These are phyloP conservation scores for Candida mesenterica DNA, from an alignment of 1,139 yeast genomes.

Conservation along the genomic window DNA sequence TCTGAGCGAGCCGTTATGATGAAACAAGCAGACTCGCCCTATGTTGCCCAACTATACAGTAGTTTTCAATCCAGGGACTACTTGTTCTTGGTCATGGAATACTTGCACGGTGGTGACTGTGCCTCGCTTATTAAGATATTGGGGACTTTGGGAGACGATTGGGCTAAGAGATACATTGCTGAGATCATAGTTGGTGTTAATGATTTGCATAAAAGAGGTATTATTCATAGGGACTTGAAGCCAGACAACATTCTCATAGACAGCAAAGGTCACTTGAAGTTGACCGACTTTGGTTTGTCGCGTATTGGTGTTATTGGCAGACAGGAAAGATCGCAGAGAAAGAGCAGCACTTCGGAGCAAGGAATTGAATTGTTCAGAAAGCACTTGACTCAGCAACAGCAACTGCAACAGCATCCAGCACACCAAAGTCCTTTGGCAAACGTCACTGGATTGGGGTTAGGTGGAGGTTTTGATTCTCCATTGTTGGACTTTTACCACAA, in stretches of 20 bases:
- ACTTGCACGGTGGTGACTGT: slow-evolving; percentile 93
- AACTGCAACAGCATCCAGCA: slow-evolving; percentile 12
- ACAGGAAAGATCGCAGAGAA: slow-evolving; percentile 47
- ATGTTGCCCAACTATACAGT: slow-evolving; percentile 85
- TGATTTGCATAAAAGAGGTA: slow-evolving; percentile 83
- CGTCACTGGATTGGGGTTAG: slow-evolving; percentile 16
- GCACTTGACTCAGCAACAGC: slow-evolving; percentile 22
- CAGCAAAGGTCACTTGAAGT: slow-evolving; percentile 79
- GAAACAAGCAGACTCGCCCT: slow-evolving; percentile 93
- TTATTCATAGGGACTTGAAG: slow-evolving; percentile 91
- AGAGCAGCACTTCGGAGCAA: slow-evolving; percentile 46
- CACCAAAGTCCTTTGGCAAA: slow-evolving; percentile 21
- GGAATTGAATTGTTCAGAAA: slow-evolving; percentile 43
- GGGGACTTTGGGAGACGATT: slow-evolving; percentile 78
- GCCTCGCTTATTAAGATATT: slow-evolving; percentile 80
- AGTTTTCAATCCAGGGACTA: slow-evolving; percentile 89
- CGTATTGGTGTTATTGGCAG: slow-evolving; percentile 87
- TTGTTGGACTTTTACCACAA: slow-evolving; percentile 31
- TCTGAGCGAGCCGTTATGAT: slow-evolving; percentile 97
- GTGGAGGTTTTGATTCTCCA: slow-evolving; percentile 28
- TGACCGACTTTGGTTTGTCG: slow-evolving; percentile 94
- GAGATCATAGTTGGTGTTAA: slow-evolving; percentile 90
- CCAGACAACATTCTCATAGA: slow-evolving; percentile 93
- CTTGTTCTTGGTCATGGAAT: slow-evolving; percentile 93
- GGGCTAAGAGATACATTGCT: slow-evolving; percentile 86